phyloP scores from a whole-genome alignment of 371 early-diverging fungal species.

The Capillidium heterosporum region DNA sequence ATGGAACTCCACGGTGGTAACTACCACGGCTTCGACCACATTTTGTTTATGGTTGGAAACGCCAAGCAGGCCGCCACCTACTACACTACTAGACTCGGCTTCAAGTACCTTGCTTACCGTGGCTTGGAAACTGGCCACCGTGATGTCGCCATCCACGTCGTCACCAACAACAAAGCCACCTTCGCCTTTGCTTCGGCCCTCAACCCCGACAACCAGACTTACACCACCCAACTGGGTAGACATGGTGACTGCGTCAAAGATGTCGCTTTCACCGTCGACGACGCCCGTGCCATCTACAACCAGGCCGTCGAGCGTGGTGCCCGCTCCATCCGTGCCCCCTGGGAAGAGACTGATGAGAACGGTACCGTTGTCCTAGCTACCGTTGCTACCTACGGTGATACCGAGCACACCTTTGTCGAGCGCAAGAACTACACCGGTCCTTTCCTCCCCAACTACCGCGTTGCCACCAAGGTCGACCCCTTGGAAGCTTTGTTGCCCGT shows the following conservation, averaged over 20 bases:
- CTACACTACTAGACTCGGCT: constrained; percentile 77
- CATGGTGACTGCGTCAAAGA: constrained; percentile 94
- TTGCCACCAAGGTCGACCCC: constrained; percentile 36
- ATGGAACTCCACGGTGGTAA: constrained; percentile 1
- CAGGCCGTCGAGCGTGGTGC: constrained; percentile 82
- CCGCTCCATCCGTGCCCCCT: constrained; percentile 60
- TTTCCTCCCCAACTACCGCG: constrained; percentile 71
- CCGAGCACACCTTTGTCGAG: constrained; percentile 84
- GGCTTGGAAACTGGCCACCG: constrained; percentile 91
- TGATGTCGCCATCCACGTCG: constrained; percentile 69
- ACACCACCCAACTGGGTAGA: constrained; percentile 47
- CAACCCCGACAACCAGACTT: constrained; percentile 57
- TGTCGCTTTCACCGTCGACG: constrained; percentile 83
- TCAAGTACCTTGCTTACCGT: constrained; percentile 77
- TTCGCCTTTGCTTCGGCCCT: constrained; percentile 87
- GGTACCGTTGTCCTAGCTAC: constrained; percentile 86
- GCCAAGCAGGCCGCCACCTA: constrained; percentile 89
- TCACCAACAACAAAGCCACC: constrained; percentile 53
- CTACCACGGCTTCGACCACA: constrained; percentile 36
- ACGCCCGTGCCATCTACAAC: constrained; percentile 56
- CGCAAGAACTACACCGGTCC: constrained; percentile 60
- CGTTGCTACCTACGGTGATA: constrained; percentile 40
- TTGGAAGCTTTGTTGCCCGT: constrained; percentile 43
- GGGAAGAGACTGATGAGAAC: constrained; percentile 58
- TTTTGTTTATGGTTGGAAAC: constrained; percentile 77